A percentile compares a stretch with the other conserved stretches of the same genome.
Evolutionary conservation across 2,329 filamentous ascomycete species (phyloP).

Genomic region (Microdochium paspali): DNA sequence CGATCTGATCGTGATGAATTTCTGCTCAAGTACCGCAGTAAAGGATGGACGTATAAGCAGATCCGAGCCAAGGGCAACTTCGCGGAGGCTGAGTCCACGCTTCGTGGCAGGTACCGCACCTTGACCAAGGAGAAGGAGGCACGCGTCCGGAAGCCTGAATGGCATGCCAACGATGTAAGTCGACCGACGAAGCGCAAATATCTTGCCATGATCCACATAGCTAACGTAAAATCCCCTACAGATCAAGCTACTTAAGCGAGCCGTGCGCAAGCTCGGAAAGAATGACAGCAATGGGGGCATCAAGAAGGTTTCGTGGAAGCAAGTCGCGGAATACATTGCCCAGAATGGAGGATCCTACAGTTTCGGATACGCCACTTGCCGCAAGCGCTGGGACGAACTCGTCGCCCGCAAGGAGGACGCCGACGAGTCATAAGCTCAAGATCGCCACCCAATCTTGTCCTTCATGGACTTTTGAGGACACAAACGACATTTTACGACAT

Average conservation of each 20-base stretch:
- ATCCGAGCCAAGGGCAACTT: constrained; percentile 48
- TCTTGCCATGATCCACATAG: neutral
- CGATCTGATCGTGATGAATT: constrained; percentile 25
- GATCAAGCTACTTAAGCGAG: constrained; percentile 34
- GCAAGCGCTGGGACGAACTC: constrained; percentile 46
- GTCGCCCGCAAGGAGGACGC: constrained; percentile 12
- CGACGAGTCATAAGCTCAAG: constrained; percentile 1
- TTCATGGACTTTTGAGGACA: too few relatives aligned
- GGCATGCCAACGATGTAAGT: constrained; percentile 56
- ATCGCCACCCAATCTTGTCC: constrained; percentile 1
- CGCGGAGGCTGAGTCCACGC: constrained; percentile 59
- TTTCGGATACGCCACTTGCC: constrained; percentile 50
- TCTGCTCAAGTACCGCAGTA: constrained; percentile 42
- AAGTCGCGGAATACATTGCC: constrained; percentile 43
- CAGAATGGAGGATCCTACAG: constrained; percentile 44
- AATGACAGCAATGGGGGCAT: constrained; percentile 14
- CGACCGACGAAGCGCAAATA: neutral
- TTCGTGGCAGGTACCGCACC: constrained; percentile 58
- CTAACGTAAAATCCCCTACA: constrained; percentile 11
- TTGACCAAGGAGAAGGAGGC: constrained; percentile 54
- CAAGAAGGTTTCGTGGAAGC: constrained; percentile 44
- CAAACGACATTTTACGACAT: too few relatives aligned
- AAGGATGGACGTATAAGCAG: constrained; percentile 55
- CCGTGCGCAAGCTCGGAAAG: constrained; percentile 27
- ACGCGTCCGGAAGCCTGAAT: constrained; percentile 56